Conservation (phyloP, 352 stramenopile species). For the Globisporangium takayamanum region DNA sequence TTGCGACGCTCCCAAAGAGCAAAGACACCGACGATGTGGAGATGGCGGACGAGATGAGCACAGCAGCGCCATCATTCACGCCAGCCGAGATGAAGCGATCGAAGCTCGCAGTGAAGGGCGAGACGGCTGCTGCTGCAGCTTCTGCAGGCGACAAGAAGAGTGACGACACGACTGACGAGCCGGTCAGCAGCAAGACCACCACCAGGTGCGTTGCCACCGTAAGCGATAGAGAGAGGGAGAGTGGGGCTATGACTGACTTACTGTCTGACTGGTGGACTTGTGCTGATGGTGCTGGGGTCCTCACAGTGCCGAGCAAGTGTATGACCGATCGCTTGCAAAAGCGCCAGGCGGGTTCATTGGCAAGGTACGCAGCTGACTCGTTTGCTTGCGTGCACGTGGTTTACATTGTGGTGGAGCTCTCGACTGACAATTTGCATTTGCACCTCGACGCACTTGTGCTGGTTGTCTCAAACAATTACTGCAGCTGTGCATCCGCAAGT, state of each 20-base stretch:
- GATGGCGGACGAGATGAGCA: constrained; percentile 23
- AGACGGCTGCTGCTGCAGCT: neutral
- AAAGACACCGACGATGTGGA: constrained; percentile 21
- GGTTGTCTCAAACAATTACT: neutral
- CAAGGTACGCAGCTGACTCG: constrained; percentile 40
- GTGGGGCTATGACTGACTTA: neutral
- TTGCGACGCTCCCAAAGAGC: constrained; percentile 21
- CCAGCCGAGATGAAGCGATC: constrained; percentile 7
- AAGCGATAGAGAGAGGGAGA: too few relatives aligned
- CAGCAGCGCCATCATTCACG: neutral
- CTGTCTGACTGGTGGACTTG: neutral
- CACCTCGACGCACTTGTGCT: neutral
- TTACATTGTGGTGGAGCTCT: neutral
- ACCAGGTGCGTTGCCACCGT: too few relatives aligned
- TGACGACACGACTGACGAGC: constrained; percentile 4
- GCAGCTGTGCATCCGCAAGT: constrained; percentile 80
- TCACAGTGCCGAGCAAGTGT: constrained; percentile 41
- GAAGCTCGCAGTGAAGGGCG: constrained; percentile 11
- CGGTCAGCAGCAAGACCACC: neutral
- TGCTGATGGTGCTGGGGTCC: constrained; percentile 1
- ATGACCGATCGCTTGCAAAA: constrained; percentile 56
- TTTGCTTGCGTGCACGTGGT: neutral
- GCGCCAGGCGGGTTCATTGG: constrained; percentile 76
- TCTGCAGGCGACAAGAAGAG: constrained; percentile 7
- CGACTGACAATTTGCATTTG: neutral